Evolutionary conservation across 2,329 filamentous ascomycete species (phyloP), one percentile per base, ranked within the genome.

Genomic region (Aspergillus alliaceus): DNA sequence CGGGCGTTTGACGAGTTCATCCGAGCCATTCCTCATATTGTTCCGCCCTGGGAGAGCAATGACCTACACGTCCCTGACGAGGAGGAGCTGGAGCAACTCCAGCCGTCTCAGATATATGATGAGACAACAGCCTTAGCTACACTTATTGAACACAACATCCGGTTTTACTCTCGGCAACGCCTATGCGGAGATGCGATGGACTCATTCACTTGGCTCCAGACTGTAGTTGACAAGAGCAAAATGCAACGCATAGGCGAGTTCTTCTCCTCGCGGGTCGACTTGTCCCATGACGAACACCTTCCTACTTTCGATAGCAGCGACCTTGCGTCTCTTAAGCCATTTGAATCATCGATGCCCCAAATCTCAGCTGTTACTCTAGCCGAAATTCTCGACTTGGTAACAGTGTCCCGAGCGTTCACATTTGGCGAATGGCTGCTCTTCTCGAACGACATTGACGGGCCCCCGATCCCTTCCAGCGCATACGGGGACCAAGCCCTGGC

Each of bases 351-450:
- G 15, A 66, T 73, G 29, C 71, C 72, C 4, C 68, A 71, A 18
- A 31, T 85, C 18, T 81, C 83, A 2, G 64, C 75, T 9, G 67
- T 75, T 6, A 75, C 81, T 2, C 70, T 86, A 42, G 82, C 79
- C 2, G 73, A 75, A 22, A 68, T 86, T 24, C 71, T 86, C 22
- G 80, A 84, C 57, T 63, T 85, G 27, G 72, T 77, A 22, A 81
- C 78, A 0, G 72, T 78, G 20, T 72, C 77, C 14, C 75, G 75
- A 51, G 69, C 76, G 7, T 81, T 77, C 57, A 75, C 79, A 15
- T 73, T 86, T 53, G 83, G 80, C 4, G 74, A 78, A 31, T 84
- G 80, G 79, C 69, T 87, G 12, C 69, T 86, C 1, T 77, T 79
- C 54, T 79, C 78, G 0, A 64, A 77, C 9, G 82, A 84, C 60